Evolutionary conservation across 495 filamentous ascomycete species (phyloP).

Genomic region (Baudoinia panamericana): DNA sequence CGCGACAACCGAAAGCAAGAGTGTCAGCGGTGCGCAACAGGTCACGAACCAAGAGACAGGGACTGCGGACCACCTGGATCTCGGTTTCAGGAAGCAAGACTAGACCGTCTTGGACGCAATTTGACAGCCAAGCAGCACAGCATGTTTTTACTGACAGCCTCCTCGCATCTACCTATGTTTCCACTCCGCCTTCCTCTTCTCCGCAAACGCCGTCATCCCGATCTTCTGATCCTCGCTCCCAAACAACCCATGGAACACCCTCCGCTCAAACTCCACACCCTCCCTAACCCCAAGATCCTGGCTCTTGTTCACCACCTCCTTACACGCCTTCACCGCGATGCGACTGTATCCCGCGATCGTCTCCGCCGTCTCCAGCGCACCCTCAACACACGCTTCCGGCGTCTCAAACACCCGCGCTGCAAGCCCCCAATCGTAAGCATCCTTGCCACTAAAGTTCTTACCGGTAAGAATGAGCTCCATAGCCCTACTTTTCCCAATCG

Average conservation of each 20-base stretch:
- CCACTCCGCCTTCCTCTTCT: conserved; percentile 93
- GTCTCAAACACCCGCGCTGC: conserved; percentile 70
- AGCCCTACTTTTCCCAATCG: conserved; percentile 75
- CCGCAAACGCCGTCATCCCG: conserved; percentile 87
- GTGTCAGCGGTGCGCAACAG: conserved; percentile 12
- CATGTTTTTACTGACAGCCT: neutral
- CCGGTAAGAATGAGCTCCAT: conserved; percentile 94
- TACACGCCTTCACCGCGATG: conserved; percentile 76
- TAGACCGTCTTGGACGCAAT: neutral
- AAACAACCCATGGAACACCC: conserved; percentile 86
- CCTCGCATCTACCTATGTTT: conserved; percentile 45
- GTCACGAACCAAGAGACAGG: conserved; percentile 16
- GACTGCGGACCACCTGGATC: conserved; percentile 16
- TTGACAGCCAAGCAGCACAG: neutral
- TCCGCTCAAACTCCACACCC: conserved; percentile 85
- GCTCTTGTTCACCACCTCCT: conserved; percentile 97
- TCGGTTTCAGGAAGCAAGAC: conserved; percentile 9
- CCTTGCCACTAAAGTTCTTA: conserved; percentile 60
- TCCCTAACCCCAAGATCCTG: conserved; percentile 76
- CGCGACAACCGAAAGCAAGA: conserved; percentile 8
- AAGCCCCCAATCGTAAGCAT: conserved; percentile 83
- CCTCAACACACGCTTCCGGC: conserved; percentile 69
- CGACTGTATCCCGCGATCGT: conserved; percentile 69
- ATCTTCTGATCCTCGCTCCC: conserved; percentile 93
- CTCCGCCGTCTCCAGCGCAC: conserved; percentile 67